Evolutionary conservation across 2,329 filamentous ascomycete genomes (phyloP).

Genomic region (Colletotrichum cordylinicola): DNA sequence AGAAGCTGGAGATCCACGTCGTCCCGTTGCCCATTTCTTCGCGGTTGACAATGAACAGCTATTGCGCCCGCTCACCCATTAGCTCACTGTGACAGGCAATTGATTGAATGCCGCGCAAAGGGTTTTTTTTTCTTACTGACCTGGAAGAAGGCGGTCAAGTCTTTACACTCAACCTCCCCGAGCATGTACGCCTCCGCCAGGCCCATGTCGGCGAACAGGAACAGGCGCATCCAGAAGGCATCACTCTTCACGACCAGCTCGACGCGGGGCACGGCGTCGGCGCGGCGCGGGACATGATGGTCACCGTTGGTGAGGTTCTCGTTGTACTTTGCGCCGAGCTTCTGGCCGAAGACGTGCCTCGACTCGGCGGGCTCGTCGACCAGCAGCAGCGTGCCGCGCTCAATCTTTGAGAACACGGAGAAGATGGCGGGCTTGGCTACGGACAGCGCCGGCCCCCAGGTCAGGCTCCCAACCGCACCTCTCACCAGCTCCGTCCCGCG

Average conservation of each 20-base stretch:
- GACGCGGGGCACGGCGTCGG: conserved; percentile 44
- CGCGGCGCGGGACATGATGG: conserved; percentile 32
- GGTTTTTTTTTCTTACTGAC: conserved; percentile 37
- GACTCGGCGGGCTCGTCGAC: conserved; percentile 51
- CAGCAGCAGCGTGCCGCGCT: conserved; percentile 53
- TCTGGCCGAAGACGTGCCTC: conserved; percentile 50
- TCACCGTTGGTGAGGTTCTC: conserved; percentile 39
- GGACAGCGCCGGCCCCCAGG: conserved; percentile 52
- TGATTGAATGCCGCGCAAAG: neutral
- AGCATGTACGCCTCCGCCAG: conserved; percentile 79
- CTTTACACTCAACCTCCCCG: conserved; percentile 69
- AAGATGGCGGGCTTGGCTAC: conserved; percentile 52
- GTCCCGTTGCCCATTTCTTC: conserved; percentile 67
- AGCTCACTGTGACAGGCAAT: conserved; percentile 22
- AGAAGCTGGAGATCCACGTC: conserved; percentile 65
- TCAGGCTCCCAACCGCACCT: conserved; percentile 46
- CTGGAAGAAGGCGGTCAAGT: conserved; percentile 73
- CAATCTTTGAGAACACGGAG: conserved; percentile 51
- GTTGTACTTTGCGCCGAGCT: conserved; percentile 43
- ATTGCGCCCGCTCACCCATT: neutral
- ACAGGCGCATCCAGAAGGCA: conserved; percentile 72
- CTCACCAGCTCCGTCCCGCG: conserved; percentile 46
- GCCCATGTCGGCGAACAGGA: conserved; percentile 77
- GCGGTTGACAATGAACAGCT: conserved; percentile 77
- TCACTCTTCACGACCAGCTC: conserved; percentile 68